Conservation (phyloP, 2,329 filamentous ascomycete genomes). For the Endocalyx cinctus region DNA sequence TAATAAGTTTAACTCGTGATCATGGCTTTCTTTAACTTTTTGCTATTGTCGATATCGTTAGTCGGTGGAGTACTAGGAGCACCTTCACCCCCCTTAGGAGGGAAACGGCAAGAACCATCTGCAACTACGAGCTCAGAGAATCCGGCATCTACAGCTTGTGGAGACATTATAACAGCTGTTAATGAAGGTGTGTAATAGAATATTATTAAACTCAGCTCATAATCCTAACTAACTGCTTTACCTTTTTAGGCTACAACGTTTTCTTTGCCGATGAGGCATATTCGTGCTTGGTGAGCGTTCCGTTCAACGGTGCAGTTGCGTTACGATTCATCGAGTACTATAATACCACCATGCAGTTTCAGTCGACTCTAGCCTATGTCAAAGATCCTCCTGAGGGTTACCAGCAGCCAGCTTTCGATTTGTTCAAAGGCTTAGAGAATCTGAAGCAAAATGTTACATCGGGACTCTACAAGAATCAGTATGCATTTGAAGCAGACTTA, state of each 20-base stretch:
- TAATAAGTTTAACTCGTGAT: too few relatives aligned
- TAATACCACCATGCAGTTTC: constrained; percentile 39
- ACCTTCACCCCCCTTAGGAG: too few relatives aligned
- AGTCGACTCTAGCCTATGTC: constrained; percentile 37
- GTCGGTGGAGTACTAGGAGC: too few relatives aligned
- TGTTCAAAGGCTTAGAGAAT: constrained; percentile 23
- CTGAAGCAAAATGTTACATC: constrained; percentile 27
- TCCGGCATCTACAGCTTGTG: constrained; percentile 5
- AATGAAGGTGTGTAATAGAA: neutral
- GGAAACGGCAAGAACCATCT: too few relatives aligned
- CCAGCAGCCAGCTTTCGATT: constrained; percentile 33
- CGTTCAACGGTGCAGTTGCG: constrained; percentile 40
- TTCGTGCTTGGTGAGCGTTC: constrained; percentile 38
- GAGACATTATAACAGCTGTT: constrained; percentile 2
- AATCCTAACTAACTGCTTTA: neutral
- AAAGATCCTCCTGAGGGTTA: constrained; percentile 34
- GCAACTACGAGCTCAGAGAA: too few relatives aligned
- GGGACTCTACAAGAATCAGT: constrained; percentile 30
- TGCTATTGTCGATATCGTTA: too few relatives aligned
- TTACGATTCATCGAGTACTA: constrained; percentile 38
- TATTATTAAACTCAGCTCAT: neutral
- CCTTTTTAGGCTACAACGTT: too few relatives aligned
- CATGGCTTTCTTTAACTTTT: too few relatives aligned
- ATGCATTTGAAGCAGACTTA: constrained; percentile 32
- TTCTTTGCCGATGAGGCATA: constrained; percentile 25